Base-by-base conservation (phyloP, 805 yeast genomes). In the Sugiyamaella qingdaonensis region DNA sequence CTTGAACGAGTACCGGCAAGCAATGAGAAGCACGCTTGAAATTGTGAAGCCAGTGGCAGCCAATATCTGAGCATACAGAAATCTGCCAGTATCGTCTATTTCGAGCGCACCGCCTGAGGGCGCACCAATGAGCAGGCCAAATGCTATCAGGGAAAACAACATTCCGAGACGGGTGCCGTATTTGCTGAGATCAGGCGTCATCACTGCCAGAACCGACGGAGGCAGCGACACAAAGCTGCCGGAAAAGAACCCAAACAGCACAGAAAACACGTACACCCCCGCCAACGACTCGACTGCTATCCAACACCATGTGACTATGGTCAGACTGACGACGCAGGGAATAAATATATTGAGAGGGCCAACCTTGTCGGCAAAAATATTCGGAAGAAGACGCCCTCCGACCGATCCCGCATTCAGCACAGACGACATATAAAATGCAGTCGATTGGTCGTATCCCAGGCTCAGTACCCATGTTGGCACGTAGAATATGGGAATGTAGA, bases 91-190 rank as follows among this genome's bases (percentile, higher is more conserved):
- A 19, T 48, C 46, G 4, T 34, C 24, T 19, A 49, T 49, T 4
- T 60, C 31, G 13, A 66, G 54, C 2, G 65, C 65, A 2, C 69
- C 69, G 1, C 66, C 68, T 13, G 64, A 57, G 10, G 70, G 70
- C 24, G 63, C 44, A 2, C 69, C 70, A 4, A 54, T 55, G 10
- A 67, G 52, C 11, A 58, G 46, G 2, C 77, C 80, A 59, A 78
- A 73, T 0, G 91, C 77, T 29, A 84, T 83, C 7, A 75, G 57
- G 13, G 77, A 72, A 31, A 87, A 72, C 0, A 88, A 78, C 37
- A 81, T 52, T 2, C 88, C 88, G 86, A 88, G 84, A 16, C 70
- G 54, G 3, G 65, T 57, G 9, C 70, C 68, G 2, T 64, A 48
- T 49, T 78, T 76, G 50, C 73, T 69, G 1, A 82, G 78, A n/a